A percentile compares a stretch with the other conserved stretches of the same genome.
phyloP scores from a whole-genome alignment of 2,329 filamentous ascomycete species.

The Podosphaera xanthii region DNA sequence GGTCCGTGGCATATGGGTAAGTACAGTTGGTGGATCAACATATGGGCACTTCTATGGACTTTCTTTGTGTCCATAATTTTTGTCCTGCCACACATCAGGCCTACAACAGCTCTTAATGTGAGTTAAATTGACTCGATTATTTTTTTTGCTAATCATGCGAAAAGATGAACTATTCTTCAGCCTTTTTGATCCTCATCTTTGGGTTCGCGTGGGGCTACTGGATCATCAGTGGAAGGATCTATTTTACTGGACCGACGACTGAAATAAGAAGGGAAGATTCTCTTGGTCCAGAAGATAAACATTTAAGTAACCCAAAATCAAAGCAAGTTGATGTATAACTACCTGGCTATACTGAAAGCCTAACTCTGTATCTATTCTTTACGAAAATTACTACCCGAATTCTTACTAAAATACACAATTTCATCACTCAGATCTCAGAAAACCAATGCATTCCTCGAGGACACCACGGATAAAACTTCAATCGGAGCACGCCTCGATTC shows the following conservation, averaged over 20 bases:
- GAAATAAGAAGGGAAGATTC: constrained; percentile 9
- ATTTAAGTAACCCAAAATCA: not conserved
- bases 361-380: too few relatives aligned
- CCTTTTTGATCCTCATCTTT: constrained; percentile 24
- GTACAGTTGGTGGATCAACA: constrained; percentile 21
- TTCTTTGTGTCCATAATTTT: constrained; percentile 30
- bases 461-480: too few relatives aligned
- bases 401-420: too few relatives aligned
- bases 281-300: not conserved
- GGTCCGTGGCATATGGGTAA: constrained; percentile 29
- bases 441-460: too few relatives aligned
- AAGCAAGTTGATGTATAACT: not conserved
- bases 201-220: constrained; percentile 23
- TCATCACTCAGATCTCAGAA: too few relatives aligned
- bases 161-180: constrained; percentile 32
- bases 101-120: constrained; percentile 23
- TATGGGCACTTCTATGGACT: constrained; percentile 28
- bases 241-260: constrained; percentile 25
- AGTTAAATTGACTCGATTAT: constrained; percentile 6
- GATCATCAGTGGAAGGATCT: constrained; percentile 22
- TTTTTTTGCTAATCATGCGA: not conserved
- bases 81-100: constrained; percentile 25
- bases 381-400: too few relatives aligned
- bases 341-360: too few relatives aligned
- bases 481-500: too few relatives aligned